Percentiles rank a stretch among this genome's conserved stretches.
Conservation (phyloP, 768 basidiomycete genomes). For the Mycena vitilis region DNA sequence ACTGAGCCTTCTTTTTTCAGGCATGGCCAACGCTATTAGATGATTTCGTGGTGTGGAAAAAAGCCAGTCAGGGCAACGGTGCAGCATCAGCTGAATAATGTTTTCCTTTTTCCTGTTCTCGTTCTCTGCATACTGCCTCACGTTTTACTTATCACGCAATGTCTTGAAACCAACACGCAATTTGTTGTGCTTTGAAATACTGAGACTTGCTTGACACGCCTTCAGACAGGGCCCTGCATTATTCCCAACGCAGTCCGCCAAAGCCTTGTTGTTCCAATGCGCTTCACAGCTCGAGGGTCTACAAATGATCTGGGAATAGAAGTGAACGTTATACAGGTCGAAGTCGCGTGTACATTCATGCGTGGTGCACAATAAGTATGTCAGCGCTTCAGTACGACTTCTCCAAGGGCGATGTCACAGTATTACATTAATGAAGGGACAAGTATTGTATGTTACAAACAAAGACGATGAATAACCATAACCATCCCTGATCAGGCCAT, state of each 20-base stretch:
- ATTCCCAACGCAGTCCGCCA: too few relatives aligned
- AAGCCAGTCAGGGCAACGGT: constrained; percentile 37
- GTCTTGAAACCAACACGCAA: constrained; percentile 15
- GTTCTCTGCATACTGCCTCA: constrained; percentile 16
- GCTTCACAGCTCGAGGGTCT: too few relatives aligned
- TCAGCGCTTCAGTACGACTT: background rate
- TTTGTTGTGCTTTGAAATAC: constrained; percentile 5
- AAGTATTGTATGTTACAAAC: background rate
- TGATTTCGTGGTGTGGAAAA: constrained; percentile 81
- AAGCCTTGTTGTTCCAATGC: background rate
- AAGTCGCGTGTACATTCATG: background rate
- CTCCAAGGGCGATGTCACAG: background rate
- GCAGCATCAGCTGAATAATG: constrained; percentile 31
- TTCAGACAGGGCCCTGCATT: too few relatives aligned
- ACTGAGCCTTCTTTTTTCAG: constrained; percentile 46
- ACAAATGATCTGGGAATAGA: constrained; percentile 9
- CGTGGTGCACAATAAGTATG: background rate
- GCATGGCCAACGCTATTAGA: constrained; percentile 89
- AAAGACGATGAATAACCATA: background rate
- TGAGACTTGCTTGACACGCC: too few relatives aligned
- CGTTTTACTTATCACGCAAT: constrained; percentile 19
- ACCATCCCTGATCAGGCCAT: background rate
- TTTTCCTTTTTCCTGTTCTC: background rate
- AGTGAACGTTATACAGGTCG: constrained; percentile 6
- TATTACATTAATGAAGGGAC: background rate